Conservation (phyloP, 2,329 filamentous ascomycete species). For the Colletotrichum chrysophilum region DNA sequence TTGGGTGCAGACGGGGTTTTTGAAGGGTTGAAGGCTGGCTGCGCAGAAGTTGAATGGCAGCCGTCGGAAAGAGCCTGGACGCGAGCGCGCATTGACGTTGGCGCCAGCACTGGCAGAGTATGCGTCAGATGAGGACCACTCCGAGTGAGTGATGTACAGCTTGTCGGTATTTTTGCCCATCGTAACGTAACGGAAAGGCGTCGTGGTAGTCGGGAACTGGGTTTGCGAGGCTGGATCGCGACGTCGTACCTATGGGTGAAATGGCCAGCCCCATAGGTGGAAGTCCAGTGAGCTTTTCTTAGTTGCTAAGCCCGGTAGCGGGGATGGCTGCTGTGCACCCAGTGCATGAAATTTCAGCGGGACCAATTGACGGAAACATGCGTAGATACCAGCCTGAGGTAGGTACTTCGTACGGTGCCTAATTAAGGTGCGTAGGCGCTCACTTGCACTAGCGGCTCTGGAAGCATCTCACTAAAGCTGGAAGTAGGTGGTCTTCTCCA, state of each 20-base stretch:
- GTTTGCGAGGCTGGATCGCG: not conserved
- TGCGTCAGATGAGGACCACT: constrained; percentile 92
- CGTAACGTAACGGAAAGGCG: not conserved
- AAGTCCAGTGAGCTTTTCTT: not conserved
- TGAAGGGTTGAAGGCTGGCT: constrained; percentile 92
- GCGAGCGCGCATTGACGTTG: constrained; percentile 61
- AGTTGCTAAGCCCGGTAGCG: not conserved
- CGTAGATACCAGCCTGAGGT: not conserved
- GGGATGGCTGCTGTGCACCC: not conserved
- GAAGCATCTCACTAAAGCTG: not conserved
- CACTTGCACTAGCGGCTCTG: not conserved
- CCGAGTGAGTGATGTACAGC: constrained; percentile 86
- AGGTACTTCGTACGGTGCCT: not conserved
- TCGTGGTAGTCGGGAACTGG: not conserved
- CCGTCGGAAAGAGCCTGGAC: constrained; percentile 75
- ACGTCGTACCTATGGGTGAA: not conserved
- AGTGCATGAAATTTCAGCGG: not conserved
- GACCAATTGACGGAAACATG: not conserved
- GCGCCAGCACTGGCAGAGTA: constrained; percentile 82
- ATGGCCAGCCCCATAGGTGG: not conserved
- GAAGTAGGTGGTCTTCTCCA: not conserved
- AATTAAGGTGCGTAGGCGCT: not conserved
- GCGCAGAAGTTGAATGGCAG: constrained; percentile 99
- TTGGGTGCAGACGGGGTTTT: constrained; percentile 89
- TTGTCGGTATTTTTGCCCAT: constrained; percentile 57